Percentiles rank a stretch among this genome's conserved stretches.
These are phyloP conservation scores for Starmera amethionina DNA, from an alignment of 805 yeast genomes.

Conservation along the genomic window DNA sequence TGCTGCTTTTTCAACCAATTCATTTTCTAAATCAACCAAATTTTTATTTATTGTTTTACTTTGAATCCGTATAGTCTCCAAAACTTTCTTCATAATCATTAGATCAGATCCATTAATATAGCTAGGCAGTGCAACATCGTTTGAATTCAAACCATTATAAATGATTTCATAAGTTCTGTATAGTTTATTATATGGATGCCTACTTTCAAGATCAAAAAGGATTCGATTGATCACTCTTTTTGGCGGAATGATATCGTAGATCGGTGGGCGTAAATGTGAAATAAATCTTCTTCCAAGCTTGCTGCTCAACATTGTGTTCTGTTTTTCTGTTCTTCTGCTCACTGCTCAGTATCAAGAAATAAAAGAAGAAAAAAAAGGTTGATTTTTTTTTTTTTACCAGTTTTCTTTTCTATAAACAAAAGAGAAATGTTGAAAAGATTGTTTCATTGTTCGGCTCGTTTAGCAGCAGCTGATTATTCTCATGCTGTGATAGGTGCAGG, in stretches of 20 bases:
- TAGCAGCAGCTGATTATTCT: conserved; percentile 37
- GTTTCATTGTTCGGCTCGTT: conserved; percentile 7
- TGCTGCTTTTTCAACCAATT: conserved; percentile 73
- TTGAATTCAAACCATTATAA: conserved; percentile 34
- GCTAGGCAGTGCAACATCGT: conserved; percentile 25
- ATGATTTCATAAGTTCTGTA: conserved; percentile 42
- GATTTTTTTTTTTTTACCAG: not conserved
- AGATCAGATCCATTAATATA: conserved; percentile 47
- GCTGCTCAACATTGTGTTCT: not conserved
- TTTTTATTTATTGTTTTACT: conserved; percentile 51
- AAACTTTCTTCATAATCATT: conserved; percentile 56
- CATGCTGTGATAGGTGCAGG: conserved; percentile 82
- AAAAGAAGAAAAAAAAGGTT: not conserved
- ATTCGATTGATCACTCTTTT: conserved; percentile 46
- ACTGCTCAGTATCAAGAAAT: not conserved
- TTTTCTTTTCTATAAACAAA: no score
- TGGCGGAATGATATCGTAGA: conserved; percentile 45
- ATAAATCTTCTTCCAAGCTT: conserved; percentile 5
- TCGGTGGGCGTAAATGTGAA: conserved; percentile 23
- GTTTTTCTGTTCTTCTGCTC: not conserved
- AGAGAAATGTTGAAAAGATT: not conserved
- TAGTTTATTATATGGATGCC: conserved; percentile 42
- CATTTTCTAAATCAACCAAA: conserved; percentile 55
- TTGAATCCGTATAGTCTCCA: conserved; percentile 49
- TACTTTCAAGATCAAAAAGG: conserved; percentile 57